Conservation (phyloP, 1,284 basidiomycete species). For the Trichosporon coremiiforme region DNA sequence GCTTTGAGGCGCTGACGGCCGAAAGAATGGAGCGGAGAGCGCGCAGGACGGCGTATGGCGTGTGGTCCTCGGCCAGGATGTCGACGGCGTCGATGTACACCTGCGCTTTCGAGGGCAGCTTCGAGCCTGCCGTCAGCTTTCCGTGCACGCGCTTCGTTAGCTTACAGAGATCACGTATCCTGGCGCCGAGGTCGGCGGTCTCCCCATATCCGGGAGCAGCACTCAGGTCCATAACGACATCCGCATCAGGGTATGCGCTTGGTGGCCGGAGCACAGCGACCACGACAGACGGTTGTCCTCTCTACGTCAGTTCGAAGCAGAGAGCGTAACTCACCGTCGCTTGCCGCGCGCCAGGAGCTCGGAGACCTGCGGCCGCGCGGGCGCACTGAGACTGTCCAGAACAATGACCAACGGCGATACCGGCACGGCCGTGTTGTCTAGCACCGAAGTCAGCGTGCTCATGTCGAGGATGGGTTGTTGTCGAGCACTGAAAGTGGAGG, state of each 20-base stretch:
- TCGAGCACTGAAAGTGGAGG: not conserved
- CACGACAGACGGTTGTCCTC: constrained; percentile 27
- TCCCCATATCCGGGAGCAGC: constrained; percentile 23
- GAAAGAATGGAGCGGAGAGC: constrained; percentile 41
- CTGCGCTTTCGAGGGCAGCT: constrained; percentile 34
- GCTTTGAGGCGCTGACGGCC: constrained; percentile 5
- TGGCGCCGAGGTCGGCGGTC: constrained; percentile 22
- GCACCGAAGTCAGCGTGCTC: constrained; percentile 38
- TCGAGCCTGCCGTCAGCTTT: constrained; percentile 29
- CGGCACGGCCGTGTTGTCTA: constrained; percentile 45
- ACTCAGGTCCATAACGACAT: not conserved
- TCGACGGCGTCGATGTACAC: constrained; percentile 52
- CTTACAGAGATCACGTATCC: constrained; percentile 37
- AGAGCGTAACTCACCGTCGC: constrained; percentile 13
- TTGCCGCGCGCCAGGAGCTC: constrained; percentile 21
- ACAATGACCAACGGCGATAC: constrained; percentile 38
- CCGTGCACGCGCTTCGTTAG: not conserved
- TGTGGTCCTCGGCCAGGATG: constrained; percentile 48
- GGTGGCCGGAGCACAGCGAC: constrained; percentile 35
- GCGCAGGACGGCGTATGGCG: constrained; percentile 29
- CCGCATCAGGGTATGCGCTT: constrained; percentile 17
- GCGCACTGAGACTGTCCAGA: constrained; percentile 22
- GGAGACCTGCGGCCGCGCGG: constrained; percentile 20
- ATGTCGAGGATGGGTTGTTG: constrained; percentile 2
- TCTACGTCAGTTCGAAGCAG: constrained; percentile 17